Evolutionary conservation across 2,329 filamentous ascomycete species (phyloP), one percentile per base, ranked within the genome.

Genomic region (Coleophoma eucalyptorum): DNA sequence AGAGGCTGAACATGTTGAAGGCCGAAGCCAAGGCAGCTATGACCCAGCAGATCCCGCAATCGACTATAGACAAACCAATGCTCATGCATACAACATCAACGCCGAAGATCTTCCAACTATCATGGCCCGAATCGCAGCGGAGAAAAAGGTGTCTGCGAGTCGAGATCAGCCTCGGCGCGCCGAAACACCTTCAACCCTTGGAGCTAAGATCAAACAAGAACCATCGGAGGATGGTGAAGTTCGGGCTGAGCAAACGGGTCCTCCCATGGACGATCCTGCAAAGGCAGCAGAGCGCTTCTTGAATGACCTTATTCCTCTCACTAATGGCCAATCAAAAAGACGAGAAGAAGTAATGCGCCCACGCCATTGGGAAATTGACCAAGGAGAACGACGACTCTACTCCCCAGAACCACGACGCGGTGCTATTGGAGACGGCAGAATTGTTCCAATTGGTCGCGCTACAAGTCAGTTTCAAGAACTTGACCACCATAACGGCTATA

Each of bases 191-290:
- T 59, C 60, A 6, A 58, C 58, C 12, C 60, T 60, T 45, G 57
- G 56, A 43, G 58, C 49, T 16, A 34, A 53, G 49, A 40, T 46
- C 12, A 58, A 56, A 41, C 51, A 56, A 21, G 59, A 59, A 11
- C 62, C 63, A n/a, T 69, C 68, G 5, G 68, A 70, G 54, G 67
- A 71, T 58, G 67, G 67, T 7, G 68, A 71, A 53, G 55, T 70
- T 10, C 57, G 58, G 37, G 59, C 50, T 40, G 55, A 62, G 21
- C 43, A 45, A 40, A 42, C 48, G 20, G 34, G 37, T 11, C 45
- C 42, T 15, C 46, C 54, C 16, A 50, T 57, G 5, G 53, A 57
- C 15, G 66, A 69, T 49, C 61, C 64, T 32, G 58, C 61, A 38
- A 66, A 57, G 43, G 68, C 63, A n/a, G 67, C 68, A 11, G 69